Base-by-base conservation (phyloP, 106 monocot species). In the Allium sativum region DNA sequence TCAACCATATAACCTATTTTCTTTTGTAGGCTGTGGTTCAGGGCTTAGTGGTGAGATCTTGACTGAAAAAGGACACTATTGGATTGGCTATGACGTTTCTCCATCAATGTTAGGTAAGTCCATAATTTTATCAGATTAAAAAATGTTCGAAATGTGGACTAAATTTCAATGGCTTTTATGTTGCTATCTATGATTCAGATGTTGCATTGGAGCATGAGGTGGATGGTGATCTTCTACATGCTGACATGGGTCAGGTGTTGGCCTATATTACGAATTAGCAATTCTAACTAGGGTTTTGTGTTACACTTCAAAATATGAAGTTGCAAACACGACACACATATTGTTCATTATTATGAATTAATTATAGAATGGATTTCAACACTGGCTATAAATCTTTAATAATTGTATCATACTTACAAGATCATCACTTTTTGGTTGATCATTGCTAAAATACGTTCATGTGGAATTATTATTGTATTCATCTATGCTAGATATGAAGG, bases 41-140 rank as follows among this genome's bases (percentile, higher is more conserved):
- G 96, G 96, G 22, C 91, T 98, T 22, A 98, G 91, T 75, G 96
- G 87, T 31, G 91, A 98, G 80, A 91, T 87, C 21, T 66, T 98
- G 62, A 74, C 91, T 47, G 91, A 91, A 58, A 73, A 91, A 67
- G 91, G 86, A 13, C 87, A 98, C 52, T 82, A 98, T 17, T 98
- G 96, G 96, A 88, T 91, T 76, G 91, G 96, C 44, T 66, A 79
- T 61, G 87, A 87, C 56, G 77, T 87, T 42, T 87, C 87, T 42
- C 71, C 53, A 22, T 75, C 91, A 15, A 98, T 98, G 96, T 80
- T 91, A 21, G 74, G 95, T 96, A 45, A 64, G 83, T 57, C 21
- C 19, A 11, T 64, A 31, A 31, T 31, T 31, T 31, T 19, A 0
- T 43, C 11, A 18, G 9, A 53, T 14, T 11, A 7, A 16, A 10